Evolutionary conservation across 2,329 filamentous ascomycete genomes (phyloP).

Genomic region (Sporothrix globosa): DNA sequence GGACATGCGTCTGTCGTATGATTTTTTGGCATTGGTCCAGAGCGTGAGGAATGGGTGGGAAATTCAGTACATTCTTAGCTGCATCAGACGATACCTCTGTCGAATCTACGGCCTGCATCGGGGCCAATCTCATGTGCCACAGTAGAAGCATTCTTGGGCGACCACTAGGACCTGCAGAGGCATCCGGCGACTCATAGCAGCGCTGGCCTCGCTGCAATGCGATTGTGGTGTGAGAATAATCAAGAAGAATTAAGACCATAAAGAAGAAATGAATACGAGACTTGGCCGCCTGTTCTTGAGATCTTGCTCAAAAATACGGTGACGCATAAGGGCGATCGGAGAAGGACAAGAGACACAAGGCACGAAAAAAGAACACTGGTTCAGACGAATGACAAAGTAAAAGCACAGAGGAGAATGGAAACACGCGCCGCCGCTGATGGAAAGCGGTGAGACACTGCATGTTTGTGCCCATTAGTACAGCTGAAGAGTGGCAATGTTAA

Average conservation of each 20-base stretch:
- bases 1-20: neutral
- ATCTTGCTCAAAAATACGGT: conserved; percentile 2
- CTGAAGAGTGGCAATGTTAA: neutral
- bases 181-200: neutral
- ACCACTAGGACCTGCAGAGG: neutral
- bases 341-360: conserved; percentile 8
- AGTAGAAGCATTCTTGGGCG: conserved; percentile 11
- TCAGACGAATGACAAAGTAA: neutral
- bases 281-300: conserved; percentile 14
- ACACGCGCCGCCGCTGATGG: neutral
- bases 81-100: conserved; percentile 5
- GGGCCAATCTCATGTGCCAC: conserved; percentile 14
- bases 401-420: neutral
- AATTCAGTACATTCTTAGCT: conserved; percentile 26
- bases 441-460: neutral
- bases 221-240: neutral
- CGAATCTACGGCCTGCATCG: conserved; percentile 2
- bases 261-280: conserved; percentile 10
- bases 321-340: neutral
- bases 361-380: neutral
- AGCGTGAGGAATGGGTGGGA: conserved; percentile 27
- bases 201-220: neutral
- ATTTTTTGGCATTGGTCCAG: neutral
- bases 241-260: neutral
- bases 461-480: neutral